A percentile compares a stretch with the other conserved stretches of the same genome.
Conservation (phyloP, 805 yeast species). For the Myxozyma geophila region DNA sequence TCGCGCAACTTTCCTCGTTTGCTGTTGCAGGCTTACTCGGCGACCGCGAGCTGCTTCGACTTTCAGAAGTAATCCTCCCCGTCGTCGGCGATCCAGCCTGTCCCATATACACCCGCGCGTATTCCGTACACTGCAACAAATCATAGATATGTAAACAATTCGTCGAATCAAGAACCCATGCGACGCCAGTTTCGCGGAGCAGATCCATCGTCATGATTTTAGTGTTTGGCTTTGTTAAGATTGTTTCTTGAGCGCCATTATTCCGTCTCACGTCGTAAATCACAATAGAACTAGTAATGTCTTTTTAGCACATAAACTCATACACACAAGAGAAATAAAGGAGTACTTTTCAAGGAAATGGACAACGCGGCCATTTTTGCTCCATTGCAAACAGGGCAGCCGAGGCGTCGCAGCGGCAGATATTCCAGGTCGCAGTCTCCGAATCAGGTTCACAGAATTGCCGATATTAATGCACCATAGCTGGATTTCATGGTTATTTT, state of each 20-base stretch:
- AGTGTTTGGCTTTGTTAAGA: slow-evolving; percentile 15
- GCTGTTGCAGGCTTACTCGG: neutral
- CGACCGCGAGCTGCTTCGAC: neutral
- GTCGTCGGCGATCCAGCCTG: neutral
- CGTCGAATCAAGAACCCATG: slow-evolving; percentile 31
- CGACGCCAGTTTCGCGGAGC: slow-evolving; percentile 32
- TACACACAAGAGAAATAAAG: neutral
- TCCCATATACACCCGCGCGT: slow-evolving; percentile 11
- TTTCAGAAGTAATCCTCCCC: too few relatives aligned
- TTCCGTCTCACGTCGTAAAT: slow-evolving; percentile 33
- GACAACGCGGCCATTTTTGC: slow-evolving; percentile 35
- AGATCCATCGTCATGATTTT: slow-evolving; percentile 25
- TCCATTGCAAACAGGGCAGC: slow-evolving; percentile 26
- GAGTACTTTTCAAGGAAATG: slow-evolving; percentile 16
- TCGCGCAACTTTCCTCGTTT: neutral
- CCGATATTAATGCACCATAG: slow-evolving; percentile 32
- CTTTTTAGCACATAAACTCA: neutral
- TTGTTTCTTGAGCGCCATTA: slow-evolving; percentile 29
- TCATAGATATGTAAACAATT: slow-evolving; percentile 31
- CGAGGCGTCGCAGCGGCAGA: slow-evolving; percentile 4
- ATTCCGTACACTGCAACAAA: slow-evolving; percentile 25
- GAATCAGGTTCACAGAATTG: slow-evolving; percentile 32
- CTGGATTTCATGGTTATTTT: slow-evolving; percentile 22
- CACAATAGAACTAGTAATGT: slow-evolving; percentile 16
- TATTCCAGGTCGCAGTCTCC: slow-evolving; percentile 15